Evolutionary conservation across 352 stramenopile species (phyloP), one percentile per base, ranked within the genome.

Genomic region (Globisporangium cederbergense): DNA sequence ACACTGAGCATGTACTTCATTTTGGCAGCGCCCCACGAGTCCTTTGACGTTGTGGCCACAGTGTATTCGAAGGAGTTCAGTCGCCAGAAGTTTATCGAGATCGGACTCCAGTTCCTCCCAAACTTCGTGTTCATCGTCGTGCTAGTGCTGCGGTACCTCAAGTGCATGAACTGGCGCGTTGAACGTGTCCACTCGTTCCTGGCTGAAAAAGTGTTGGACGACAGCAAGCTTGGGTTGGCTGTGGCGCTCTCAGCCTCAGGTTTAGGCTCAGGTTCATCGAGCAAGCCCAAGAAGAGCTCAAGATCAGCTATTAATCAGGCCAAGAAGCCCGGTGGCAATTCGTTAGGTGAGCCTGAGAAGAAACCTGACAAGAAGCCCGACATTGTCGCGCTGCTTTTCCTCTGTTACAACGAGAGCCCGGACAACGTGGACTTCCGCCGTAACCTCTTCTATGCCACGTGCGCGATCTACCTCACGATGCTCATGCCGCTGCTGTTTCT

Each of bases 1-100:
- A 85, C 81, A 46, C 54, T 86, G 18, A 91, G 74, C 60, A 94
- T 95, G 84, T 96, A 96, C 75, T 92, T 95, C 53, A 83, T 91
- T 38, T 51, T 95, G 9, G 77, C 82, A 0, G 72, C 85, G 28
- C 86, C 86, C 1, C 79, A 89, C 53, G 77, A 89, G 55, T 72
- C 74, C 1, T 68, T 84, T 20, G 83, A 93, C 42, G 71, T 84
- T 0, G 73, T 93, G 6, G 34, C 81, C 2, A 58, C 66, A 0
- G 68, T 76, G 18, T 92, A 88, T 70, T 93, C 82, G 14, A 96
- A 95, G 65, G 84, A 88, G 47, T 94, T 96, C 63, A 85, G 72
- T n/a, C 75, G 73, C 13, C 56, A n/a, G 0, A 63, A 70, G 18
- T 93, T 95, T 28, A 30, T 86, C 0, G 34, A 90, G n/a, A 65